Evolutionary conservation across 139 green algal species (phyloP).

Genomic region (Micractinium conductrix): DNA sequence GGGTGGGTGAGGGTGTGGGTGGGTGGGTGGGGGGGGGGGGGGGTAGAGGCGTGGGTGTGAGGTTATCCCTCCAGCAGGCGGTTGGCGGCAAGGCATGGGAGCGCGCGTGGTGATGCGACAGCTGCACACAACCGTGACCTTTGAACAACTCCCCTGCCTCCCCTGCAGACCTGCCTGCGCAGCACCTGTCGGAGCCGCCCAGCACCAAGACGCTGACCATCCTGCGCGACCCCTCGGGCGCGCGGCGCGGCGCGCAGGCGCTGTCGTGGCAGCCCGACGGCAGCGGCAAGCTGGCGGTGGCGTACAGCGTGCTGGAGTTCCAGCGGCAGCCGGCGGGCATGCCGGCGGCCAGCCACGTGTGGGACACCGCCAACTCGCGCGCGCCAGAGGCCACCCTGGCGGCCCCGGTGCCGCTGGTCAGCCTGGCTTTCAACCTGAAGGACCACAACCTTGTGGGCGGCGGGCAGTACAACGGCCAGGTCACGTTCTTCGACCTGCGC

Average conservation of each 20-base stretch:
- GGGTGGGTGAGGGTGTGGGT: background rate
- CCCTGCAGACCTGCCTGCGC: constrained; percentile 32
- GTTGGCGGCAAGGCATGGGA: too few species aligned
- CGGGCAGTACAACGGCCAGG: constrained; percentile 93
- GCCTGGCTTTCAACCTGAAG: constrained; percentile 85
- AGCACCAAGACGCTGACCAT: constrained; percentile 79
- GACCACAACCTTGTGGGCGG: constrained; percentile 81
- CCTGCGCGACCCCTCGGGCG: constrained; percentile 79
- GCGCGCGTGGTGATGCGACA: too few species aligned
- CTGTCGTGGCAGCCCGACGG: constrained; percentile 88
- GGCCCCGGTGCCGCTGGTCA: constrained; percentile 80
- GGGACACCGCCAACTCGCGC: constrained; percentile 90
- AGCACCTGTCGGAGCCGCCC: constrained; percentile 31
- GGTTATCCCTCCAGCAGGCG: too few species aligned
- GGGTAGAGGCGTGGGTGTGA: too few species aligned
- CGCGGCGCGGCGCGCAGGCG: constrained; percentile 70
- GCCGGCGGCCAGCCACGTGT: constrained; percentile 73
- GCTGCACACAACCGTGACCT: too few species aligned
- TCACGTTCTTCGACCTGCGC: constrained; percentile 87
- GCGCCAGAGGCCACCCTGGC: constrained; percentile 81
- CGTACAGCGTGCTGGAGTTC: constrained; percentile 88
- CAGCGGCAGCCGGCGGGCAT: constrained; percentile 75
- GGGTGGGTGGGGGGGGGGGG: background rate
- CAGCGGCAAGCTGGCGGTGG: constrained; percentile 64
- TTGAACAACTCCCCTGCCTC: background rate